These are phyloP conservation scores for Penicillium fimorum DNA, from an alignment of 495 filamentous ascomycete species.

Conservation along the genomic window DNA sequence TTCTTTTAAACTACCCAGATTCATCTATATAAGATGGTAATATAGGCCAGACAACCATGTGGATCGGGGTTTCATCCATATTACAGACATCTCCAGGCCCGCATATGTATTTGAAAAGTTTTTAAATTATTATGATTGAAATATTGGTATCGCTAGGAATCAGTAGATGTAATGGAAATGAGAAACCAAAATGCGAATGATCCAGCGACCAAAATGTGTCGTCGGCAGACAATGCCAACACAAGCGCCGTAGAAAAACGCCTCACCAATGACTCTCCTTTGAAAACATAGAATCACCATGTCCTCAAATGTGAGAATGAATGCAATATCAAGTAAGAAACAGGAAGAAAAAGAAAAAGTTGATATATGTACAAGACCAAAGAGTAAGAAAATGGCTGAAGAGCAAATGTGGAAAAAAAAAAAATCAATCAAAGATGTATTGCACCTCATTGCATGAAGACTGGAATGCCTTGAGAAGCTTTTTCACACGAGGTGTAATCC, in stretches of 20 bases:
- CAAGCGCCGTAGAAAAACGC: slow-evolving; percentile 17
- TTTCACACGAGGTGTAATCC: slow-evolving; percentile 31
- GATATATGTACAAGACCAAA: slow-evolving; percentile 13
- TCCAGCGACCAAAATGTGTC: slow-evolving; percentile 6
- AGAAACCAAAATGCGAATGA: background rate
- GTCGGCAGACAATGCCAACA: slow-evolving; percentile 17
- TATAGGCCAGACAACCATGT: background rate
- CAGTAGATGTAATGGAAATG: slow-evolving; percentile 4
- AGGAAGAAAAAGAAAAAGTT: slow-evolving; percentile 11
- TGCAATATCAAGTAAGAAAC: background rate
- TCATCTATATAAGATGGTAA: background rate
- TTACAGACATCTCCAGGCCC: background rate
- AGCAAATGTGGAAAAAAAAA: background rate
- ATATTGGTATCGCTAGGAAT: slow-evolving; percentile 1
- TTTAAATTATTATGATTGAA: background rate
- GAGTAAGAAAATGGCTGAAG: background rate
- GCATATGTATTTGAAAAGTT: background rate
- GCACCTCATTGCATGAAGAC: slow-evolving; percentile 29
- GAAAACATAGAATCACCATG: background rate
- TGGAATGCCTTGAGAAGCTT: slow-evolving; percentile 26
- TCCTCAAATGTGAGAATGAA: background rate
- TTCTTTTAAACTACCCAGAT: background rate
- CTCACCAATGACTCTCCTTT: slow-evolving; percentile 16
- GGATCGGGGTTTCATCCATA: background rate
- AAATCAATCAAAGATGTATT: slow-evolving; percentile 27